phyloP scores from a whole-genome alignment of 2,329 filamentous ascomycete species.

The Fusarium sp. region DNA sequence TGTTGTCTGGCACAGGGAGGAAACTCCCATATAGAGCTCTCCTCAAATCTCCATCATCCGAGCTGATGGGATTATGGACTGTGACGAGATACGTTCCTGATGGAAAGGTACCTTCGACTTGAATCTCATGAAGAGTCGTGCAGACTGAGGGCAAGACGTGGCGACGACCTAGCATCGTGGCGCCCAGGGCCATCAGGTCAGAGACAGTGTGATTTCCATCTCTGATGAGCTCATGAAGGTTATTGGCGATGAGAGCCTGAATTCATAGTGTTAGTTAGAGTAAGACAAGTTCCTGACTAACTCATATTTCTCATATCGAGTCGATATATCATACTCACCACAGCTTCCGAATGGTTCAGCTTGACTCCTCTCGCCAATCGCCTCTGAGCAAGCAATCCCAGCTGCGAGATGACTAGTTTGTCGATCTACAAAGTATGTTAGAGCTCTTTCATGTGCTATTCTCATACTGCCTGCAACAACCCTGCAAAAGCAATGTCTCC shows the following conservation, averaged over 20 bases:
- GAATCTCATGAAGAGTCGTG: slow-evolving; percentile 81
- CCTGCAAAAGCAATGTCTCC: slow-evolving; percentile 30
- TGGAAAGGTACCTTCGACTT: slow-evolving; percentile 94
- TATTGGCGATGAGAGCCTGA: slow-evolving; percentile 83
- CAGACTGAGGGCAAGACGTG: slow-evolving; percentile 89
- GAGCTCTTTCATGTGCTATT: slow-evolving; percentile 4
- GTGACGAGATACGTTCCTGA: slow-evolving; percentile 94
- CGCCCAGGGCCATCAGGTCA: slow-evolving; percentile 91
- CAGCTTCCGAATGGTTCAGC: slow-evolving; percentile 90
- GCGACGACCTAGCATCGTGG: slow-evolving; percentile 90
- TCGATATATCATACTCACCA: slow-evolving; percentile 58
- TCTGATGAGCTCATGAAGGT: slow-evolving; percentile 94
- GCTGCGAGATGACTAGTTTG: slow-evolving; percentile 92
- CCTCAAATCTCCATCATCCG: slow-evolving; percentile 86
- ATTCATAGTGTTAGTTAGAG: slow-evolving; percentile 5
- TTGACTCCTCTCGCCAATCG: slow-evolving; percentile 87
- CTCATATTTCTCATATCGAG: background rate
- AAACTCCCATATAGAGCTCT: slow-evolving; percentile 92
- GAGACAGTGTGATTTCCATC: slow-evolving; percentile 94
- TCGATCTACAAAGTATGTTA: slow-evolving; percentile 71
- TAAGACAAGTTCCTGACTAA: background rate
- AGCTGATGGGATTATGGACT: slow-evolving; percentile 87
- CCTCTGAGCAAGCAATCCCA: slow-evolving; percentile 86
- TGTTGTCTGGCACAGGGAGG: slow-evolving; percentile 76
- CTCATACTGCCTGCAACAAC: slow-evolving; percentile 13